A percentile compares a stretch with the other conserved stretches of the same genome.
These are phyloP conservation scores for Urochloa ruziziensis DNA, from an alignment of 176 grass and related monocot genomes.

Conservation along the genomic window DNA sequence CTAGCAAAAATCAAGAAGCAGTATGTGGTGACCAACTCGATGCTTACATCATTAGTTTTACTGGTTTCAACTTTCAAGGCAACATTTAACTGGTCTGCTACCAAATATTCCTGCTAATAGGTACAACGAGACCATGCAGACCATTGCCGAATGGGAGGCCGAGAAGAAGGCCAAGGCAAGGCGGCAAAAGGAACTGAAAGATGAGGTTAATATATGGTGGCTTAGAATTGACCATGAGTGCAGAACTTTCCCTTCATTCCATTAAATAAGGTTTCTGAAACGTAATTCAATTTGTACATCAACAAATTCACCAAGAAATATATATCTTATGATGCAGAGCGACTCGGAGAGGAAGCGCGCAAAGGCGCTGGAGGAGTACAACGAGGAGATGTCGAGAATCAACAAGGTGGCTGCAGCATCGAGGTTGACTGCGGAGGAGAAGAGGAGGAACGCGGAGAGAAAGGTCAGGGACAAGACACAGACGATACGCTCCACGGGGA, in stretches of 20 bases:
- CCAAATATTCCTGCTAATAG: slow-evolving; percentile 21
- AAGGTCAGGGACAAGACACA: slow-evolving; percentile 51
- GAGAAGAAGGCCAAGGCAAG: slow-evolving; percentile 66
- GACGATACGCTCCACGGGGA: slow-evolving; percentile 42
- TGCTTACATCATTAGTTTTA: neutral
- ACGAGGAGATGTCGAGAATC: slow-evolving; percentile 48
- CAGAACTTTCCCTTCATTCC: too few species aligned
- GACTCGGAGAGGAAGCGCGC: slow-evolving; percentile 40
- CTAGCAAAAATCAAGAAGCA: slow-evolving; percentile 51
- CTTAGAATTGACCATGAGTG: neutral
- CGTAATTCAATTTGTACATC: neutral
- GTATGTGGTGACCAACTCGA: slow-evolving; percentile 18
- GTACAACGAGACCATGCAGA: slow-evolving; percentile 50
- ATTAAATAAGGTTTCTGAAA: neutral
- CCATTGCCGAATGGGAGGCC: slow-evolving; percentile 65
- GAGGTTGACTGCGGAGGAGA: slow-evolving; percentile 47
- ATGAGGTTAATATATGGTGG: slow-evolving; percentile 44
- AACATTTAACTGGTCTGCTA: neutral
- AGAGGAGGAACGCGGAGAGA: slow-evolving; percentile 43
- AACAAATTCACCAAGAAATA: neutral
- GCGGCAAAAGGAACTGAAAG: slow-evolving; percentile 40
- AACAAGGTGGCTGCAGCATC: slow-evolving; percentile 43
- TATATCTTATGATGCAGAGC: slow-evolving; percentile 6
- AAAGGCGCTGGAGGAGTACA: slow-evolving; percentile 51
- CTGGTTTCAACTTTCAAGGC: neutral